These are phyloP conservation scores for Sporothrix pseudoabietina DNA, from an alignment of 2,329 filamentous ascomycete species.

Conservation along the genomic window DNA sequence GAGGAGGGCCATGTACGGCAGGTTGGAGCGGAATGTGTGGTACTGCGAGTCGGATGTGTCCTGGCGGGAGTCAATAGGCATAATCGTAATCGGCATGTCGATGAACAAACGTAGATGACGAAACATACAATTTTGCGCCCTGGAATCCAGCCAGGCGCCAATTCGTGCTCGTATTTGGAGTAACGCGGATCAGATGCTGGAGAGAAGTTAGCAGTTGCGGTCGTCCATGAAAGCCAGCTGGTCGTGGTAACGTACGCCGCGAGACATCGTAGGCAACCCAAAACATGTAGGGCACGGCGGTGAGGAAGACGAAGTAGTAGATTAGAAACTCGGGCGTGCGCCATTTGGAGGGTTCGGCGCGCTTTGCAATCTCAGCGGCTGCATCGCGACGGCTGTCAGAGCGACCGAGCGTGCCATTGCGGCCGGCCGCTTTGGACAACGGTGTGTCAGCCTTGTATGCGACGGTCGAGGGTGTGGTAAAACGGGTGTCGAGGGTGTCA, in stretches of 20 bases:
- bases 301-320: conserved; percentile 71
- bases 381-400: conserved; percentile 16
- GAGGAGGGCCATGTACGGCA: conserved; percentile 76
- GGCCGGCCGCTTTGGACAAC: conserved; percentile 35
- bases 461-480: conserved; percentile 66
- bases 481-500: conserved; percentile 51
- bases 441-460: conserved; percentile 61
- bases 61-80: conserved; percentile 47
- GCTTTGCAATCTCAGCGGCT: conserved; percentile 37
- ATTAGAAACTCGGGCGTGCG: conserved; percentile 80
- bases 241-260: conserved; percentile 58
- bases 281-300: conserved; percentile 81
- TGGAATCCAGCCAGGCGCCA: conserved; percentile 86
- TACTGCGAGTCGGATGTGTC: conserved; percentile 93
- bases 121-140: conserved; percentile 78
- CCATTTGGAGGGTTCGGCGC: conserved; percentile 72
- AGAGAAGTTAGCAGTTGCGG: neutral
- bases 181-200: conserved; percentile 82
- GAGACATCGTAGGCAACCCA: conserved; percentile 87
- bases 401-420: conserved; percentile 47
- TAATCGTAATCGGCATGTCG: neutral
- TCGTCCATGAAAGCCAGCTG: too few species aligned
- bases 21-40: conserved; percentile 77
- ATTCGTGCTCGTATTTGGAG: conserved; percentile 66
- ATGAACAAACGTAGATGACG: neutral